phyloP scores from a whole-genome alignment of 1,139 yeast genomes.

The Hanseniaspora gamundiae region DNA sequence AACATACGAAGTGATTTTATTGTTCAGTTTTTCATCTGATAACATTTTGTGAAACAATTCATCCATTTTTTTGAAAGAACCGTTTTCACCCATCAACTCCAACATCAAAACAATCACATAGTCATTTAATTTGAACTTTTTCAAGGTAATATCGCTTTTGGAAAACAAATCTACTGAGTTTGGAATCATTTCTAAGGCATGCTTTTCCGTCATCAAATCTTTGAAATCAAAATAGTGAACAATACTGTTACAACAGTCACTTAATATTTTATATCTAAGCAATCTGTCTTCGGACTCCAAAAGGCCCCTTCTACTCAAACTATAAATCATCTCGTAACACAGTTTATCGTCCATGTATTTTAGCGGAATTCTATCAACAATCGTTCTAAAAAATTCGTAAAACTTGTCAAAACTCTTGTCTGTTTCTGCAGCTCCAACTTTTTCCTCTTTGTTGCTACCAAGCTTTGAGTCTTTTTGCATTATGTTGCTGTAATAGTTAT shows the following conservation, averaged over 20 bases:
- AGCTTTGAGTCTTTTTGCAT: no score
- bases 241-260: background rate
- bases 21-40: conserved; percentile 1
- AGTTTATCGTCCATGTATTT: conserved; percentile 1
- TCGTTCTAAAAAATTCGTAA: background rate
- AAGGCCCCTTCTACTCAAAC: background rate
- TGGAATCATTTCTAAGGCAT: background rate
- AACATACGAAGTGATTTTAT: background rate
- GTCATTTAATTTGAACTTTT: conserved; percentile 10
- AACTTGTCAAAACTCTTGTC: background rate
- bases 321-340: background rate
- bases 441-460: no score
- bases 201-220: background rate
- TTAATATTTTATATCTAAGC: background rate
- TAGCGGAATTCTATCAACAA: background rate
- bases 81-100: conserved; percentile 12
- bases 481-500: background rate
- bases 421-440: background rate
- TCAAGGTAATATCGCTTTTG: background rate
- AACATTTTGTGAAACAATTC: conserved; percentile 10
- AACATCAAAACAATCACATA: conserved; percentile 15
- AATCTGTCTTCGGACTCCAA: background rate
- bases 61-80: conserved; percentile 7
- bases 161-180: background rate
- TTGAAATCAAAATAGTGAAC: background rate